Conservation (phyloP, 257 asterid species). For the Solanum sejunctum region DNA sequence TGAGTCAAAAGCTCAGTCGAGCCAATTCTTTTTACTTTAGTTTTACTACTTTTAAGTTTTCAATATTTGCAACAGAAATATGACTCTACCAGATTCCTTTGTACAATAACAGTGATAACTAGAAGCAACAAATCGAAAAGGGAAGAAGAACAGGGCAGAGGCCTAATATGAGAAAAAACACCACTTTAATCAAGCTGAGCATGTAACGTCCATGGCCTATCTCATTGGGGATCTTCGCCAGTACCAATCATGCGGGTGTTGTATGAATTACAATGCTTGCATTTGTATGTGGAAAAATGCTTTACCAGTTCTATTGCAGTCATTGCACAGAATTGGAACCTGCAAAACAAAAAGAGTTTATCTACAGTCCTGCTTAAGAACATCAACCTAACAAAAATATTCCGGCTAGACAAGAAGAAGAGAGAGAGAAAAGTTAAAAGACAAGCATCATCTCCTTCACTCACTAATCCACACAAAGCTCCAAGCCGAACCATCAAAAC, state of each 20-base stretch:
- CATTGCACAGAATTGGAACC: conserved; percentile 80
- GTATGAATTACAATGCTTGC: conserved; percentile 62
- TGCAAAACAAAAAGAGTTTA: conserved; percentile 6
- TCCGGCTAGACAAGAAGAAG: neutral
- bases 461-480: neutral
- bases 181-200: neutral
- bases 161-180: neutral
- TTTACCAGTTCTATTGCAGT: conserved; percentile 61
- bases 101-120: neutral
- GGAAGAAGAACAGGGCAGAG: neutral
- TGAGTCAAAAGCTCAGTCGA: neutral
- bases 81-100: neutral
- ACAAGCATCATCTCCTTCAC: neutral
- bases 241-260: conserved; percentile 56
- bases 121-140: neutral
- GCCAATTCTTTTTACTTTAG: neutral
- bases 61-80: neutral
- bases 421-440: neutral
- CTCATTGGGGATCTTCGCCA: conserved; percentile 24
- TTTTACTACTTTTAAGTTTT: neutral
- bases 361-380: neutral
- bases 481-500: neutral
- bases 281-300: conserved; percentile 70
- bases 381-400: neutral
- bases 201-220: neutral